Evolutionary conservation across 2,329 filamentous ascomycete species (phyloP).

Genomic region (Xylaria sp.): DNA sequence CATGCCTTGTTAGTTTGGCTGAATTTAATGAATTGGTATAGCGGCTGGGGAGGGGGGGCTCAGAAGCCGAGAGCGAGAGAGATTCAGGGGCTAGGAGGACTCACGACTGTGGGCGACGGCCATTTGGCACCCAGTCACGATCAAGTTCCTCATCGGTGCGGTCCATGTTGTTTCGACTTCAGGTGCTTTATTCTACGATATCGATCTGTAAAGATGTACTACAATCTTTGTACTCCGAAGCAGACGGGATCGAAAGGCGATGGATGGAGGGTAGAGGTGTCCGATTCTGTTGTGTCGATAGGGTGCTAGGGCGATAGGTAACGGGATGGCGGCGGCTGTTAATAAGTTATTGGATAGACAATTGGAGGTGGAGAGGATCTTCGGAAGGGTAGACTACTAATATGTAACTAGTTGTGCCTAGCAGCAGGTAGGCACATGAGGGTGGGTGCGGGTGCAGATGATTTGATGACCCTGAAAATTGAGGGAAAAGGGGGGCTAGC

Average conservation of each 20-base stretch:
- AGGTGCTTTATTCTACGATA: neutral
- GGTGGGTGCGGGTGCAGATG: slow-evolving; percentile 33
- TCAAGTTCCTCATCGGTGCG: slow-evolving; percentile 76
- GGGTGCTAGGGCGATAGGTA: slow-evolving; percentile 36
- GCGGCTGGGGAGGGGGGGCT: neutral
- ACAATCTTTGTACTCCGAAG: slow-evolving; percentile 8
- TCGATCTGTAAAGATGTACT: slow-evolving; percentile 1
- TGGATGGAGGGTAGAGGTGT: slow-evolving; percentile 22
- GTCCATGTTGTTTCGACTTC: slow-evolving; percentile 45
- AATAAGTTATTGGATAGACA: slow-evolving; percentile 32
- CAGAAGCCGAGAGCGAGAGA: slow-evolving; percentile 1
- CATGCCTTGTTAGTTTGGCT: slow-evolving; percentile 38
- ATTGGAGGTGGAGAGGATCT: slow-evolving; percentile 37
- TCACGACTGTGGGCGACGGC: slow-evolving; percentile 84
- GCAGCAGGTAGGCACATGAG: slow-evolving; percentile 16
- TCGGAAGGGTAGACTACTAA: slow-evolving; percentile 24
- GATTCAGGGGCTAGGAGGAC: slow-evolving; percentile 54
- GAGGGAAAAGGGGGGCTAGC: slow-evolving; percentile 43
- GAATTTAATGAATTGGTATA: neutral
- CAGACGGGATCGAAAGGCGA: slow-evolving; percentile 10
- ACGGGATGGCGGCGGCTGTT: slow-evolving; percentile 34
- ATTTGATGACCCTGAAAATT: slow-evolving; percentile 34
- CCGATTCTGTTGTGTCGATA: slow-evolving; percentile 30
- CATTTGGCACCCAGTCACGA: slow-evolving; percentile 82
- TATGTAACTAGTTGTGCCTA: neutral